Evolutionary conservation across 169 alveolate genomes (phyloP).

Genomic region (Cryptosporidium ryanae): DNA sequence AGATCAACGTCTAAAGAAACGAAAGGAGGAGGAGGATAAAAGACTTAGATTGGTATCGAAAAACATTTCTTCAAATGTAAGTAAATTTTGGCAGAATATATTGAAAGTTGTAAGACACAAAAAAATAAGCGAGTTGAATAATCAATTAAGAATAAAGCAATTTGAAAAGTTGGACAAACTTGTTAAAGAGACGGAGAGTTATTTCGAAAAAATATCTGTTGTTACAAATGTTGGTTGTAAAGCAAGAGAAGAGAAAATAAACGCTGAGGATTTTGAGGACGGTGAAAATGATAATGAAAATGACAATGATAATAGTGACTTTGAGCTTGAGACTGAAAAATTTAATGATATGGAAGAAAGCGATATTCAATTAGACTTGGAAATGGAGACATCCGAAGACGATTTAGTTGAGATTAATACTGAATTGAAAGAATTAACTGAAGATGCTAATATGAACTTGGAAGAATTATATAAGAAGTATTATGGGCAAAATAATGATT

Average conservation of each 20-base stretch:
- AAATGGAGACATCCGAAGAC: slow-evolving; percentile 54
- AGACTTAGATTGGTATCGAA: slow-evolving; percentile 33
- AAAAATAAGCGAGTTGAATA: slow-evolving; percentile 51
- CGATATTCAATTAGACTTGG: slow-evolving; percentile 63
- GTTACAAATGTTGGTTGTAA: neutral
- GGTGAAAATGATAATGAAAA: slow-evolving; percentile 16
- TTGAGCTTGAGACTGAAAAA: slow-evolving; percentile 15
- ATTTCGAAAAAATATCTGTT: slow-evolving; percentile 2
- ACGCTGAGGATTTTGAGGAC: slow-evolving; percentile 2
- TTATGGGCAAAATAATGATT: neutral
- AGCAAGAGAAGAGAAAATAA: neutral
- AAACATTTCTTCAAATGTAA: slow-evolving; percentile 25
- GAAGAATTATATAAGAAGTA: slow-evolving; percentile 53
- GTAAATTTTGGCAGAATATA: slow-evolving; percentile 53
- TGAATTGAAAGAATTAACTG: slow-evolving; percentile 71
- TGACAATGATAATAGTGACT: slow-evolving; percentile 48
- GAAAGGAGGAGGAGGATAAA: slow-evolving; percentile 66
- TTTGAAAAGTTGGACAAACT: slow-evolving; percentile 71
- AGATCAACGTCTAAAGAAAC: slow-evolving; percentile 44
- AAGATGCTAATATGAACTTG: slow-evolving; percentile 70
- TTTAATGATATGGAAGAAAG: slow-evolving; percentile 50
- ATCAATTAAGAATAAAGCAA: slow-evolving; percentile 23
- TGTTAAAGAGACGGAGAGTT: slow-evolving; percentile 30
- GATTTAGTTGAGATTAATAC: slow-evolving; percentile 67
- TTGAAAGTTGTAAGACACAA: slow-evolving; percentile 46